phyloP scores from a whole-genome alignment of 805 yeast genomes.

The Metschnikowia lunata region DNA sequence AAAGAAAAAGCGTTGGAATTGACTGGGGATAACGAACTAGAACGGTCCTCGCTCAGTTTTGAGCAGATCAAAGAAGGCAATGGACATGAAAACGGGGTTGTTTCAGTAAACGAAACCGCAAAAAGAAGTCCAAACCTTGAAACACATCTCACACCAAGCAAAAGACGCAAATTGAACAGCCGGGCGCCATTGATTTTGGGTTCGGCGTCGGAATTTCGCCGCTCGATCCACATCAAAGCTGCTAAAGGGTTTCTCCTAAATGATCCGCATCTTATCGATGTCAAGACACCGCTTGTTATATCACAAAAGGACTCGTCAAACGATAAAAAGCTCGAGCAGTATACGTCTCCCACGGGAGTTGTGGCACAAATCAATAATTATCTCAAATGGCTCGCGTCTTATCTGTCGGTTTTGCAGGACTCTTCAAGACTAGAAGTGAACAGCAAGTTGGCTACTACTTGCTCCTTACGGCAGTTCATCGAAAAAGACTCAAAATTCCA shows the following conservation, averaged over 20 bases:
- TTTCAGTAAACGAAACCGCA: neutral
- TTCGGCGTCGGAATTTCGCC: slow-evolving; percentile 40
- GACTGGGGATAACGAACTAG: slow-evolving; percentile 2
- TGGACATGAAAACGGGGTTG: neutral
- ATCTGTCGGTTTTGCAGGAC: slow-evolving; percentile 16
- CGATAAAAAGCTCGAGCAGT: neutral
- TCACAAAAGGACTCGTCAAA: slow-evolving; percentile 4
- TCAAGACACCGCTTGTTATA: slow-evolving; percentile 22
- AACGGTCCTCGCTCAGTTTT: neutral
- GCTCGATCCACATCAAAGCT: slow-evolving; percentile 44
- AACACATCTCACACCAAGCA: neutral
- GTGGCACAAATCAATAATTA: slow-evolving; percentile 15
- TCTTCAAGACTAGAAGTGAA: slow-evolving; percentile 11
- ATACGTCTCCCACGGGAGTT: slow-evolving; percentile 10
- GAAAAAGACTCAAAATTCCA: slow-evolving; percentile 49
- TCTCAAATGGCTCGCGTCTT: slow-evolving; percentile 15
- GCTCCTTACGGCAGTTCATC: slow-evolving; percentile 53
- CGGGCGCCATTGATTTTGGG: slow-evolving; percentile 40
- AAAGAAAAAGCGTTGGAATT: slow-evolving; percentile 8
- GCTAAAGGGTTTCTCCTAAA: slow-evolving; percentile 50
- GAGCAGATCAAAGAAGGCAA: neutral
- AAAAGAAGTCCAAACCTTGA: neutral
- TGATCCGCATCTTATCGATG: slow-evolving; percentile 46
- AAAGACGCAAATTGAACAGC: slow-evolving; percentile 8
- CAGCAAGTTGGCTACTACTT: slow-evolving; percentile 44